phyloP scores from a whole-genome alignment of 306 rosid species.

The Cicer pinnatifidum region DNA sequence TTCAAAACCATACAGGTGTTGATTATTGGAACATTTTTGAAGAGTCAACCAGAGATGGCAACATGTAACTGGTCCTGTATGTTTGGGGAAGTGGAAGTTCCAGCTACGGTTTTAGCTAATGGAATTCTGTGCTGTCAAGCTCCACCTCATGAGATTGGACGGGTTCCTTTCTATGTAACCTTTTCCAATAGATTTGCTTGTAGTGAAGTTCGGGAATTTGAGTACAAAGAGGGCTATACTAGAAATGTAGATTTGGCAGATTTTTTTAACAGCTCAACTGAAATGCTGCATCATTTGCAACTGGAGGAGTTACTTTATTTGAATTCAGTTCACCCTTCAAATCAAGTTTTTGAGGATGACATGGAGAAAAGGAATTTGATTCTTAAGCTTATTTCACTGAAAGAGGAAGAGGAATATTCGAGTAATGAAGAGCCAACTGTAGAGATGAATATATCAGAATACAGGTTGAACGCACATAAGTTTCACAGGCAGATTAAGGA shows the following conservation, averaged over 20 bases:
- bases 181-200: conserved; percentile 91
- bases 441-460: conserved; percentile 49
- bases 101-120: conserved; percentile 71
- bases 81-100: conserved; percentile 95
- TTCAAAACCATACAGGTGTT: conserved; percentile 61
- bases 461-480: conserved; percentile 51
- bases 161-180: conserved; percentile 81
- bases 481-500: conserved; percentile 66
- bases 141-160: conserved; percentile 73
- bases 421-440: conserved; percentile 48
- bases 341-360: conserved; percentile 47
- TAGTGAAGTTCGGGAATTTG: conserved; percentile 89
- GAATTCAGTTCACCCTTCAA: conserved; percentile 45
- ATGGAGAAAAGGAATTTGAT: conserved; percentile 57
- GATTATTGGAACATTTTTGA: conserved; percentile 73
- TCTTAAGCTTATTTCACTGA: conserved; percentile 64
- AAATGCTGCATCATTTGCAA: conserved; percentile 56
- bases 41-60: conserved; percentile 53
- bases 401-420: conserved; percentile 70
- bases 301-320: conserved; percentile 62
- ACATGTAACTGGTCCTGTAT: conserved; percentile 79
- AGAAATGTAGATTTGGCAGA: conserved; percentile 51
- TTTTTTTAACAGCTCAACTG: conserved; percentile 51
- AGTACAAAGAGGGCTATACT: conserved; percentile 56
- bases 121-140: conserved; percentile 81